phyloP scores from a whole-genome alignment of 345 rosid genomes.

The Populus simonii region DNA sequence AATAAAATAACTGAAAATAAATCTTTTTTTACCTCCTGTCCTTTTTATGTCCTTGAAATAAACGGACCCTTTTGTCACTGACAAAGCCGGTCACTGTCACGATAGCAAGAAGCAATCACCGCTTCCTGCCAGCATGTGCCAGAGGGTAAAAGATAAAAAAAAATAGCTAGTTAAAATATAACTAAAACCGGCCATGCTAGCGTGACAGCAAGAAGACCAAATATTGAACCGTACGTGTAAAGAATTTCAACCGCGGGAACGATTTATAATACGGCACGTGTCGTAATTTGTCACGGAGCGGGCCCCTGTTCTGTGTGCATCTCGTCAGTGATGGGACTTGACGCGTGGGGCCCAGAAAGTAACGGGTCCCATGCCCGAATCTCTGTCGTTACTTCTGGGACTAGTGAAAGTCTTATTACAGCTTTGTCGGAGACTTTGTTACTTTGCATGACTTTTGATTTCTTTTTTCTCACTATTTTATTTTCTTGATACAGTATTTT shows the following conservation, averaged over 20 bases:
- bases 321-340: slow-evolving; percentile 23
- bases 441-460: neutral
- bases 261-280: slow-evolving; percentile 7
- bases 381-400: slow-evolving; percentile 39
- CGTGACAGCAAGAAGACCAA: slow-evolving; percentile 26
- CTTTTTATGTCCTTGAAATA: slow-evolving; percentile 13
- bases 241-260: neutral
- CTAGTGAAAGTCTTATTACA: slow-evolving; percentile 1
- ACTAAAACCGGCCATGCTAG: slow-evolving; percentile 17
- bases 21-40: neutral
- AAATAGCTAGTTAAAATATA: neutral
- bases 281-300: neutral
- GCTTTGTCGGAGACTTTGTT: slow-evolving; percentile 6
- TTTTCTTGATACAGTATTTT: neutral
- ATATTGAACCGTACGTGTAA: neutral
- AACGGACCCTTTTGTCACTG: slow-evolving; percentile 14
- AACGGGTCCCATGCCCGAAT: slow-evolving; percentile 30
- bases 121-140: neutral
- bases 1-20: neutral
- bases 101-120: neutral
- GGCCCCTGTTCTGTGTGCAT: slow-evolving; percentile 16
- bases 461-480: neutral
- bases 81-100: slow-evolving; percentile 11
- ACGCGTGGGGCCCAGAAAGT: slow-evolving; percentile 18
- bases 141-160: neutral